Evolutionary conservation across 2,329 filamentous ascomycete genomes (phyloP).

Genomic region (Venturia effusa): DNA sequence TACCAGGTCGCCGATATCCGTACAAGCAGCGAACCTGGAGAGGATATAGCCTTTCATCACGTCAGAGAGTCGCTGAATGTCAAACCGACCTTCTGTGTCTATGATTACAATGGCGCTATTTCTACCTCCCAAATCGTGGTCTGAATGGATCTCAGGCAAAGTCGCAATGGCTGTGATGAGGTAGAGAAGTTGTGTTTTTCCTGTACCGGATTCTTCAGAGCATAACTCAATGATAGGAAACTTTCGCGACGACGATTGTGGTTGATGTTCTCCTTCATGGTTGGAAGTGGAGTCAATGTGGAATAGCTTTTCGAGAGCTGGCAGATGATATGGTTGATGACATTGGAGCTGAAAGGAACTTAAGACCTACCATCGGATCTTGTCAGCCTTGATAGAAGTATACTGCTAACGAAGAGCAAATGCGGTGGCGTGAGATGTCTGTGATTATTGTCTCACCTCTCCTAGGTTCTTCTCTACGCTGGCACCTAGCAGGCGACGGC

Average conservation of each 20-base stretch:
- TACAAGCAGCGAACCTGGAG: not conserved
- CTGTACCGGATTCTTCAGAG: conserved; percentile 38
- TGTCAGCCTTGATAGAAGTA: not conserved
- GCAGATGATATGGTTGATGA: not conserved
- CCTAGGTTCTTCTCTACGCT: conserved; percentile 22
- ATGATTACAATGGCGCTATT: conserved; percentile 42
- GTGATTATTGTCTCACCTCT: conserved; percentile 32
- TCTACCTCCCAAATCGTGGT: conserved; percentile 31
- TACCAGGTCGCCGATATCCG: conserved; percentile 19
- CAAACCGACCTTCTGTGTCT: conserved; percentile 46
- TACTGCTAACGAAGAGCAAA: not conserved
- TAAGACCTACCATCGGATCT: not conserved
- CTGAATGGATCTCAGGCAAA: conserved; percentile 30
- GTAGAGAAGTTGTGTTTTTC: conserved; percentile 51
- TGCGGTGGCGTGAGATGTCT: not conserved
- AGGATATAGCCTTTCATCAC: conserved; percentile 23
- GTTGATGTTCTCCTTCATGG: not conserved
- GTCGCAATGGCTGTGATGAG: conserved; percentile 41
- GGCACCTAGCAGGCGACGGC: conserved; percentile 39
- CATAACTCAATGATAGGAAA: conserved; percentile 37
- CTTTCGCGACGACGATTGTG: not conserved
- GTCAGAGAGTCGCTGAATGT: conserved; percentile 34
- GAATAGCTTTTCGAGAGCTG: conserved; percentile 6
- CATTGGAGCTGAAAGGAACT: not conserved
- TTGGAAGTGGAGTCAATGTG: not conserved